Conservation (phyloP, 225 moss, liverwort and hornwort species). For the Bryum argenteum region DNA sequence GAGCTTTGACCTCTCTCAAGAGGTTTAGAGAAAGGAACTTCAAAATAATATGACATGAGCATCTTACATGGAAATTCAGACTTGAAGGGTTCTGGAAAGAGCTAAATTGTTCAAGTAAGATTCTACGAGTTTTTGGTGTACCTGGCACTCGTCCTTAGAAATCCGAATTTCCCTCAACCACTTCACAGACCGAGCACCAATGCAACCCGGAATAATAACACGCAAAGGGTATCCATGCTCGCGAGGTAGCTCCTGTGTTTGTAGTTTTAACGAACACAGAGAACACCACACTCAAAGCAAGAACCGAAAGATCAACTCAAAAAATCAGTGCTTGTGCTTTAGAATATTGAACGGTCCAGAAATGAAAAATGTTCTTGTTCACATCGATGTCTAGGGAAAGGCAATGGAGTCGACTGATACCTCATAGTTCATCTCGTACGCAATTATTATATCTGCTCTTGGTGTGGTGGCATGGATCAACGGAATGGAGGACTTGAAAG, state of each 20-base stretch:
- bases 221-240: constrained; percentile 85
- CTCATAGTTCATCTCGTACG: constrained; percentile 77
- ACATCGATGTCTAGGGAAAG: neutral
- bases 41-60: neutral
- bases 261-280: constrained; percentile 10
- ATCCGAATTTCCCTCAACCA: constrained; percentile 62
- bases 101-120: neutral
- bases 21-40: too few species aligned
- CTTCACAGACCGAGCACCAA: constrained; percentile 82
- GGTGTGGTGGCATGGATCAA: constrained; percentile 61
- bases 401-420: constrained; percentile 32
- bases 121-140: neutral
- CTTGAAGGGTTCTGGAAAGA: neutral
- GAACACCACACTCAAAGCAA: neutral
- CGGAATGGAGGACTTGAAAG: constrained; percentile 65
- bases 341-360: neutral
- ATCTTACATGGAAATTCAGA: neutral
- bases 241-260: constrained; percentile 55
- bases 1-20: too few species aligned
- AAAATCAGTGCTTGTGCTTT: neutral
- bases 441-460: constrained; percentile 61
- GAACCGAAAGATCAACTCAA: neutral
- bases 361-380: neutral
- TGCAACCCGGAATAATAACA: constrained; percentile 64
- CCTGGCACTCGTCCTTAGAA: constrained; percentile 67